Conservation (phyloP, 1,284 basidiomycete species). For the Sporisorium graminicola region DNA sequence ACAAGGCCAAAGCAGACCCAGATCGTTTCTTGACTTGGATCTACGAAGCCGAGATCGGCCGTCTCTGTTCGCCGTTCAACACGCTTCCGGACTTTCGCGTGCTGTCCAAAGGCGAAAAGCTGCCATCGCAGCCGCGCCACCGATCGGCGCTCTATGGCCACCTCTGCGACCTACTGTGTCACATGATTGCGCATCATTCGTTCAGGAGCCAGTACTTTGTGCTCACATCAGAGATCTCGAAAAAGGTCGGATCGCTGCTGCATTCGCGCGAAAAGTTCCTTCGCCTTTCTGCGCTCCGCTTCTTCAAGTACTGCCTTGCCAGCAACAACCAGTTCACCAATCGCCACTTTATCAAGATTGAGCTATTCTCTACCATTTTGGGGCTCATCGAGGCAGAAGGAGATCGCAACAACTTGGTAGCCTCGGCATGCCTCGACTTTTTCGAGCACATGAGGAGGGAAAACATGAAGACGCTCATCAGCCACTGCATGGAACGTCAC, state of each 20-base stretch:
- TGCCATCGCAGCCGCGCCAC: slow-evolving; percentile 29
- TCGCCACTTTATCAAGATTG: slow-evolving; percentile 85
- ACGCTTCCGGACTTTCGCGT: slow-evolving; percentile 79
- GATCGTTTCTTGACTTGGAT: slow-evolving; percentile 91
- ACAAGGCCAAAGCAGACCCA: slow-evolving; percentile 81
- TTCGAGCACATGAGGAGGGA: slow-evolving; percentile 84
- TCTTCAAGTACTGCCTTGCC: slow-evolving; percentile 87
- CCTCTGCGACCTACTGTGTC: slow-evolving; percentile 86
- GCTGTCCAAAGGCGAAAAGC: slow-evolving; percentile 39
- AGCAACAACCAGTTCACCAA: slow-evolving; percentile 88
- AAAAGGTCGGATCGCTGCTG: slow-evolving; percentile 71
- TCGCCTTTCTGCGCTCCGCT: slow-evolving; percentile 76
- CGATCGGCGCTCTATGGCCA: slow-evolving; percentile 67
- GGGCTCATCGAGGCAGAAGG: slow-evolving; percentile 85
- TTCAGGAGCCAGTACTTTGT: slow-evolving; percentile 88
- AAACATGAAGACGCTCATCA: slow-evolving; percentile 85
- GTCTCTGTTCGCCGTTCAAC: slow-evolving; percentile 82
- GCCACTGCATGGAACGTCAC: slow-evolving; percentile 84
- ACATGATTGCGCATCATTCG: slow-evolving; percentile 86
- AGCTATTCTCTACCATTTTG: slow-evolving; percentile 84
- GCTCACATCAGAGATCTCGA: slow-evolving; percentile 71
- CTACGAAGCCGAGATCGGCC: slow-evolving; percentile 81
- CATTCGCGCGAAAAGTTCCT: slow-evolving; percentile 89
- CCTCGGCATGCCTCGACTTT: slow-evolving; percentile 93
- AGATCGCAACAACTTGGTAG: slow-evolving; percentile 88